Base-by-base conservation (phyloP, 2,329 filamentous ascomycete genomes). In the Claviceps pusilla region DNA sequence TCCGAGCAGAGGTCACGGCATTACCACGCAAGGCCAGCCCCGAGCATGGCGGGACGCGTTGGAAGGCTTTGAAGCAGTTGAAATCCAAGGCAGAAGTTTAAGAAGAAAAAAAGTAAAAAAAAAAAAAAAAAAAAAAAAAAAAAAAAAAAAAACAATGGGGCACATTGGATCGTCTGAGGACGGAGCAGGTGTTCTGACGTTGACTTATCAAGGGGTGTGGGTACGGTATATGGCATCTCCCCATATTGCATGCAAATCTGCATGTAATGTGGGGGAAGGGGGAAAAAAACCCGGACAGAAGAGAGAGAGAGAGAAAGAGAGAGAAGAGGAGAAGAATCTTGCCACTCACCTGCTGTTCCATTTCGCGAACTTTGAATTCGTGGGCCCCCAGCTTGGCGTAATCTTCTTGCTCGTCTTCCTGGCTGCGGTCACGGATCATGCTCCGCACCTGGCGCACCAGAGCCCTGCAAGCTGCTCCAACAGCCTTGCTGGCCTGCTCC, bases 341-440 rank as follows among this genome's bases (percentile, higher is more conserved):
- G 39, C 19, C 10, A 65, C 69, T 65, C 77, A 95, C 90, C 87
- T 98, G 93, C 68, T 98, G 93, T 74, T 98, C 93, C 93, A 98
- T 98, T 74, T 98, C 90, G 63, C 86, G 80, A 52, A 96, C 89
- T 78, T 98, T 98, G 77, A 98, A 97, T 73, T 98, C 93, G 70
- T 96, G 91, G 37, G 86, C 83, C 58, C 87, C 90, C 49, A 98
- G 74, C 73, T 89, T 87, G 47, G 79, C 76, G 70, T 97, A 98
- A 69, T 98, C 93, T 28, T 94, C 82, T 51, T 79, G 76, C 54
- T 95, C 89, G 41, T 91, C 88, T 58, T 89, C 88, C 60, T 80
- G 78, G 66, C 87, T 83, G 64, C 88, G 83, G 70, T 94, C 86
- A 66, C 87, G 85, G 69, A 98, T 97, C 73, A 98, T 91, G 62